A percentile compares a stretch with the other conserved stretches of the same genome.
phyloP scores from a whole-genome alignment of 805 yeast genomes.

The Monosporozyma aerobia region DNA sequence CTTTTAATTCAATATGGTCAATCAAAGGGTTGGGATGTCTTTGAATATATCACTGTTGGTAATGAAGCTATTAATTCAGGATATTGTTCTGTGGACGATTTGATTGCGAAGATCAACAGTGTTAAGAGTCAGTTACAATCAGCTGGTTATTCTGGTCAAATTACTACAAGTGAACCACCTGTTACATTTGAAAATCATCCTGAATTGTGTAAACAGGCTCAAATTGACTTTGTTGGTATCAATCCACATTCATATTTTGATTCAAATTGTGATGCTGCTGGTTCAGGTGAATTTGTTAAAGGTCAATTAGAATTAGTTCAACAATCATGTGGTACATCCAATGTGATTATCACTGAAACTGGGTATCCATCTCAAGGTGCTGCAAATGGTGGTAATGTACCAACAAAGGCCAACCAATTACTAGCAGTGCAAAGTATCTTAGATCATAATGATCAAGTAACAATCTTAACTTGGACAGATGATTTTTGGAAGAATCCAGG shows the following conservation, averaged over 20 bases:
- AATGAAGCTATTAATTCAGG: constrained; percentile 75
- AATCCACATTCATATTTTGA: constrained; percentile 86
- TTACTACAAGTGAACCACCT: constrained; percentile 91
- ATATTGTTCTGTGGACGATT: constrained; percentile 50
- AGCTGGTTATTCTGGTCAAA: constrained; percentile 70
- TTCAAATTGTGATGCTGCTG: constrained; percentile 45
- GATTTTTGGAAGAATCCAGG: constrained; percentile 89
- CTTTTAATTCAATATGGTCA: constrained; percentile 45
- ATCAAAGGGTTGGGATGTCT: constrained; percentile 59
- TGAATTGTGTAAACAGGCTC: constrained; percentile 56
- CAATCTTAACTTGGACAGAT: constrained; percentile 70
- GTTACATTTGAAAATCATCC: constrained; percentile 56
- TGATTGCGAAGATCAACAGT: constrained; percentile 51
- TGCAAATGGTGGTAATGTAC: constrained; percentile 65
- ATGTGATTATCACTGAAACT: constrained; percentile 68
- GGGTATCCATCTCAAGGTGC: constrained; percentile 79
- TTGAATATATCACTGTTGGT: constrained; percentile 73
- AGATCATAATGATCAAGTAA: constrained; percentile 47
- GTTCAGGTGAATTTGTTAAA: constrained; percentile 62
- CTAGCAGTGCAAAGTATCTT: constrained; percentile 60
- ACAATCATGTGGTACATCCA: constrained; percentile 44
- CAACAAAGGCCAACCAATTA: constrained; percentile 59
- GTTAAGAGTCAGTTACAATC: constrained; percentile 48
- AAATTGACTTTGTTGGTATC: constrained; percentile 73
- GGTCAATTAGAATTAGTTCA: constrained; percentile 52